These are phyloP conservation scores for Rasamsonia emersonii DNA, from an alignment of 2,329 filamentous ascomycete genomes.

Conservation along the genomic window DNA sequence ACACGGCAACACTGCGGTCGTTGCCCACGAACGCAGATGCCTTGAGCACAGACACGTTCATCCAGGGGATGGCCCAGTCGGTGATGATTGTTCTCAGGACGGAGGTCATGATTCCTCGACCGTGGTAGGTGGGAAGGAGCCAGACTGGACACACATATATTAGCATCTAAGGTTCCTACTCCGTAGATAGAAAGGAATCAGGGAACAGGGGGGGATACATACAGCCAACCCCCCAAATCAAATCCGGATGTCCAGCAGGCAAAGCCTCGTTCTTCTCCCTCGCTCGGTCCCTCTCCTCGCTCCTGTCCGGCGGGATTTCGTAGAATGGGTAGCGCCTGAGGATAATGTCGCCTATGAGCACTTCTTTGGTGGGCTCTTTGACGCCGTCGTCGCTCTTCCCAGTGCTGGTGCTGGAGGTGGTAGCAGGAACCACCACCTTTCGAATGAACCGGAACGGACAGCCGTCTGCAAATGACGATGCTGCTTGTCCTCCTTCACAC, in stretches of 20 bases:
- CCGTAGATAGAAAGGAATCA: background rate
- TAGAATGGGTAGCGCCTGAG: constrained; percentile 17
- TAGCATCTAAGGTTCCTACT: constrained; percentile 8
- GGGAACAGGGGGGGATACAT: background rate
- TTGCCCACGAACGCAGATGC: constrained; percentile 17
- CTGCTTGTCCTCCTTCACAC: no score
- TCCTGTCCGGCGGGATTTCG: constrained; percentile 11
- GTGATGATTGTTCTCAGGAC: constrained; percentile 15
- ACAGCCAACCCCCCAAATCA: constrained; percentile 20
- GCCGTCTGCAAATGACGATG: constrained; percentile 8
- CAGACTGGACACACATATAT: constrained; percentile 13
- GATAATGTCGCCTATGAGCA: constrained; percentile 16
- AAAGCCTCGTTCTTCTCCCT: constrained; percentile 13
- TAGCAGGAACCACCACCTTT: no score
- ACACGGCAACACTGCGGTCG: constrained; percentile 16
- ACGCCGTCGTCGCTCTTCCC: no score
- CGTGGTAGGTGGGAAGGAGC: constrained; percentile 18
- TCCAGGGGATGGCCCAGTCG: constrained; percentile 19
- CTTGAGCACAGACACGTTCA: constrained; percentile 17
- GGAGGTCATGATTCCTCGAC: constrained; percentile 21
- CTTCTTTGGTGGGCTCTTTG: constrained; percentile 7
- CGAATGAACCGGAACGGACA: constrained; percentile 18
- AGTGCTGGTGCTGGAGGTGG: no score
- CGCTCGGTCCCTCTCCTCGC: constrained; percentile 11
- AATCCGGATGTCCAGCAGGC: constrained; percentile 13